Evolutionary conservation across 2,329 filamentous ascomycete species (phyloP), one percentile per base, ranked within the genome.

Genomic region (Myrmaecium sp.): DNA sequence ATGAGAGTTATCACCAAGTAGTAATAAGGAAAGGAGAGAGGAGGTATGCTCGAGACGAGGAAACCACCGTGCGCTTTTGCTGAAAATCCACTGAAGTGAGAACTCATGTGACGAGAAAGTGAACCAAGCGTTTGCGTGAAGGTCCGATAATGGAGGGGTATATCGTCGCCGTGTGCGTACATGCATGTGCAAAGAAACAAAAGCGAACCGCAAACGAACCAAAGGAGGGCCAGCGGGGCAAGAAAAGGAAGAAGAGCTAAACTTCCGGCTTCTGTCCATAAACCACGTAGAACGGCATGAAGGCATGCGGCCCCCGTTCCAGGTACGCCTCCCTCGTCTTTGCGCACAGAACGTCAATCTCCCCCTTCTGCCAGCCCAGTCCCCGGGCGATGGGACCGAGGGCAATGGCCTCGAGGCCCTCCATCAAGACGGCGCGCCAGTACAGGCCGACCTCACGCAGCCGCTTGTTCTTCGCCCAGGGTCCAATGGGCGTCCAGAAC

Each of bases 251-350:
- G 6, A 13, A 11, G 12, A 23, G 10, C 9, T 8, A 13, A 7
- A n/a, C 18, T 20, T 20, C n/a, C 3, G 64, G 61, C 41, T 60
- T 67, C 42, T 69, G 65, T 10, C 56, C 64, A 36, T 63, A 67
- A 8, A 66, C 49, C 27, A 68, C 54, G 38, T 66, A 57, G 35
- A 67, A 49, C 6, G 63, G 64, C 64, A 69, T 69, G 34, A 64
- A 66, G 56, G 49, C 36, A 60, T 54, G 36, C 5, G 57, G 62
- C 23, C 58, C 16, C 8, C 30, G 31, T 3, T 33, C 30, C 12
- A 32, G 8, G 20, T 34, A 34, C 4, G 32, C 29, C 24, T 35
- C 33, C 10, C 33, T 15, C 19, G 30, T 28, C 8, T 16, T 17
- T 3, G 30, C 33, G 3, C 30, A 17, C 11, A 28, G 33, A 4